Conservation (phyloP, 1,284 basidiomycete species). For the Kwoniella shivajii region DNA sequence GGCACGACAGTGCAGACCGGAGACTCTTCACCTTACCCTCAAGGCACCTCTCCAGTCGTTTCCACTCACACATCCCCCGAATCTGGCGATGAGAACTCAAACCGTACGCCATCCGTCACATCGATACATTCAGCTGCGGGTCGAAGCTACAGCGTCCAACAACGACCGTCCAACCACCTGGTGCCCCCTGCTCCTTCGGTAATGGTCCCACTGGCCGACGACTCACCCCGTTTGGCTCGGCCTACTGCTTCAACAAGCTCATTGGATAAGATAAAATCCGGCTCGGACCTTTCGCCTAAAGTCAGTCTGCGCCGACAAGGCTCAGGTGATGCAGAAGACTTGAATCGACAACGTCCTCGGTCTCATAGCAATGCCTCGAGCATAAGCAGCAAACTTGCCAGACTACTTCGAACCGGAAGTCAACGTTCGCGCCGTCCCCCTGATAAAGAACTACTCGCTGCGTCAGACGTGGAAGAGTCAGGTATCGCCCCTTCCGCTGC, state of each 20-base stretch:
- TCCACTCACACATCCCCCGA: conserved; percentile 14
- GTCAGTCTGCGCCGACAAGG: conserved; percentile 29
- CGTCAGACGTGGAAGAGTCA: conserved; percentile 18
- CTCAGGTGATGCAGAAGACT: conserved; percentile 37
- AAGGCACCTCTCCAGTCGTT: conserved; percentile 13
- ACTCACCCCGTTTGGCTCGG: conserved; percentile 24
- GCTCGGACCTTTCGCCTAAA: conserved; percentile 19
- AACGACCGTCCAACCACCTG: conserved; percentile 31
- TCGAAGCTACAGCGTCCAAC: conserved; percentile 23
- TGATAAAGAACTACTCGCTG: conserved; percentile 11
- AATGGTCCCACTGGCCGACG: conserved; percentile 17
- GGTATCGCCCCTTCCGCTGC: conserved; percentile 16
- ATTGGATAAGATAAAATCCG: conserved; percentile 29
- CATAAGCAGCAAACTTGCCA: conserved; percentile 35
- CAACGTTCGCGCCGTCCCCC: conserved; percentile 21
- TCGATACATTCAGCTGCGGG: conserved; percentile 11
- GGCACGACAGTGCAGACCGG: conserved; percentile 17
- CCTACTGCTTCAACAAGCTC: conserved; percentile 30
- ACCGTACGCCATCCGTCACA: background rate
- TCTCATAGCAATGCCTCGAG: conserved; percentile 42
- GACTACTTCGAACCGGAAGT: conserved; percentile 34
- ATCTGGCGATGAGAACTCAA: background rate
- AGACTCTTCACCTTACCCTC: conserved; percentile 12
- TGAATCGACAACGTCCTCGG: conserved; percentile 25
- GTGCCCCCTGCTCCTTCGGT: conserved; percentile 1